Evolutionary conservation across 306 rosid genomes (phyloP).

Genomic region (Parietaria judaica): DNA sequence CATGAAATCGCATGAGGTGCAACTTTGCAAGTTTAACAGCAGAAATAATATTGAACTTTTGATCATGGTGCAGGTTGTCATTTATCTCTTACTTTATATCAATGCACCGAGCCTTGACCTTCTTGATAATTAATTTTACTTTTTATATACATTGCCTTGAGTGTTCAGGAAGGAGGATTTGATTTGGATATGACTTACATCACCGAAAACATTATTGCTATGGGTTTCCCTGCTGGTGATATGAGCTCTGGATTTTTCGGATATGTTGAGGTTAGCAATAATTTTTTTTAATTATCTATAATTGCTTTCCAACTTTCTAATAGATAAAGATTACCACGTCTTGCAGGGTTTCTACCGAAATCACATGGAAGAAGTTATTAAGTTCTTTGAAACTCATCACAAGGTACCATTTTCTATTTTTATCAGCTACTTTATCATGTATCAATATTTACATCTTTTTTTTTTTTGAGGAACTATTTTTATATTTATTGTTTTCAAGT

Average conservation of each 20-base stretch:
- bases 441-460: neutral
- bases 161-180: slow-evolving; percentile 78
- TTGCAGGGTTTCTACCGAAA: slow-evolving; percentile 93
- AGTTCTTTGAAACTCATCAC: slow-evolving; percentile 95
- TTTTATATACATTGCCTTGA: slow-evolving; percentile 12
- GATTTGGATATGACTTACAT: slow-evolving; percentile 98
- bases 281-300: slow-evolving; percentile 3
- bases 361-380: slow-evolving; percentile 98
- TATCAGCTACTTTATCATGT: neutral
- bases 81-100: neutral
- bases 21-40: neutral
- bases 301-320: slow-evolving; percentile 6
- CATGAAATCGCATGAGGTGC: neutral
- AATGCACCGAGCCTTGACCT: no score
- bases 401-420: slow-evolving; percentile 37
- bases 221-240: slow-evolving; percentile 99
- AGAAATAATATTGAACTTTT: neutral
- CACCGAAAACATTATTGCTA: slow-evolving; percentile 93
- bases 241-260: slow-evolving; percentile 99
- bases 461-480: neutral
- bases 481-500: no score
- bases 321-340: slow-evolving; percentile 20
- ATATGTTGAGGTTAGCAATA: slow-evolving; percentile 75
- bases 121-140: neutral
- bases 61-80: neutral